A percentile compares a stretch with the other conserved stretches of the same genome.
phyloP scores from a whole-genome alignment of 2,329 filamentous ascomycete genomes.

The Didymella arachidicola region DNA sequence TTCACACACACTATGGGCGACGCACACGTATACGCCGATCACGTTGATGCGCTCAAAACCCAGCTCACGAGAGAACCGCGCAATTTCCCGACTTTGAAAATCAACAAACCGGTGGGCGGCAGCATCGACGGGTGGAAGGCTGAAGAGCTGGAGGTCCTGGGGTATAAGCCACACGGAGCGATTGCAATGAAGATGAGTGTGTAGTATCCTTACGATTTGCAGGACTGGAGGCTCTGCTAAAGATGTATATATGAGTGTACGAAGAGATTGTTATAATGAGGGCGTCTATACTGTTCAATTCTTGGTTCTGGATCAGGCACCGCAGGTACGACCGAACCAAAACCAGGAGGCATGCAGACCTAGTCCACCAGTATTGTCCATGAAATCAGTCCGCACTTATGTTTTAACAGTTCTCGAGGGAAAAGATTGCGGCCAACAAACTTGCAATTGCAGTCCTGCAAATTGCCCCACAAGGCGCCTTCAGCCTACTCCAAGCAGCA shows the following conservation, averaged over 20 bases:
- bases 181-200: slow-evolving; percentile 99
- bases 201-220: slow-evolving; percentile 46
- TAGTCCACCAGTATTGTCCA: neutral
- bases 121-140: slow-evolving; percentile 89
- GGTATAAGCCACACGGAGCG: slow-evolving; percentile 87
- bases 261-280: neutral
- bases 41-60: slow-evolving; percentile 82
- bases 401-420: neutral
- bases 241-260: slow-evolving; percentile 15
- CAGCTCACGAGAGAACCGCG: slow-evolving; percentile 83
- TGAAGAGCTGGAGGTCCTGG: slow-evolving; percentile 86
- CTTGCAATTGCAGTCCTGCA: neutral
- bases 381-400: neutral
- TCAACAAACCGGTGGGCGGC: slow-evolving; percentile 71
- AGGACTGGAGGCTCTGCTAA: neutral
- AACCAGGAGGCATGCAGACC: neutral
- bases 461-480: slow-evolving; percentile 8
- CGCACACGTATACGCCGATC: slow-evolving; percentile 94
- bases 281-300: neutral
- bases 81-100: slow-evolving; percentile 80
- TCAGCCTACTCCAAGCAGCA: slow-evolving; percentile 11
- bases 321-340: neutral
- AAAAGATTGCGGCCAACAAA: neutral
- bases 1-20: slow-evolving; percentile 97
- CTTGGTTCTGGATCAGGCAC: neutral